These are phyloP conservation scores for Teratosphaeria nubilosa DNA, from an alignment of 2,329 filamentous ascomycete genomes.

Conservation along the genomic window DNA sequence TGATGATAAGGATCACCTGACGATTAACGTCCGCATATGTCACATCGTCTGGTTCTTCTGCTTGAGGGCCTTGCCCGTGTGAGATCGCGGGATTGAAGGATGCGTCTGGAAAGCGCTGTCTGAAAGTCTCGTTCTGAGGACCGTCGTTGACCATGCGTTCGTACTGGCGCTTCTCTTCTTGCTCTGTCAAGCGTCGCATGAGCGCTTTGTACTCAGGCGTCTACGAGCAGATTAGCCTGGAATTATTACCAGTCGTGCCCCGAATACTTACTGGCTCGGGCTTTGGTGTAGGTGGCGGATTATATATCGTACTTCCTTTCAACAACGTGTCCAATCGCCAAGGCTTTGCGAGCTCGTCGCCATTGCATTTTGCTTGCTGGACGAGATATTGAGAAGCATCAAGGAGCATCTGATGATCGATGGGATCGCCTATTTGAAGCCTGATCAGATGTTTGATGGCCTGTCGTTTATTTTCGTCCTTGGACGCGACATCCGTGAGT, in stretches of 20 bases:
- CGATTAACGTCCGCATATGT: constrained; percentile 65
- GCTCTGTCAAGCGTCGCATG: constrained; percentile 73
- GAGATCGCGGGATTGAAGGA: constrained; percentile 27
- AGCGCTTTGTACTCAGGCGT: constrained; percentile 74
- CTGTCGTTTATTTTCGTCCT: constrained; percentile 3
- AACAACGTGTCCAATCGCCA: constrained; percentile 61
- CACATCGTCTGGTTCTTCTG: constrained; percentile 47
- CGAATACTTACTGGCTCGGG: constrained; percentile 55
- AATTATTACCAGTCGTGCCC: not conserved
- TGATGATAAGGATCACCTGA: constrained; percentile 77
- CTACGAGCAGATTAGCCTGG: constrained; percentile 31
- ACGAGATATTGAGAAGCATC: constrained; percentile 48
- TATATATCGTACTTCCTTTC: constrained; percentile 60
- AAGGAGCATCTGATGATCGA: constrained; percentile 61
- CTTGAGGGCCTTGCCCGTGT: constrained; percentile 30
- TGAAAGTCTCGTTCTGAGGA: constrained; percentile 47
- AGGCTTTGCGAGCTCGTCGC: constrained; percentile 4
- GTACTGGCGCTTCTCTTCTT: constrained; percentile 76
- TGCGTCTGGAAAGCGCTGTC: constrained; percentile 48
- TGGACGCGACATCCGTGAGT: constrained; percentile 4
- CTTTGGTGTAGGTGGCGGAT: constrained; percentile 71
- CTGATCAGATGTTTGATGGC: constrained; percentile 6
- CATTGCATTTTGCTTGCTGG: constrained; percentile 9
- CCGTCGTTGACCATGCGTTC: constrained; percentile 63
- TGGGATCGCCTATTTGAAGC: constrained; percentile 50